phyloP scores from a whole-genome alignment of 768 basidiomycete species.

The Phallus indusiatus region DNA sequence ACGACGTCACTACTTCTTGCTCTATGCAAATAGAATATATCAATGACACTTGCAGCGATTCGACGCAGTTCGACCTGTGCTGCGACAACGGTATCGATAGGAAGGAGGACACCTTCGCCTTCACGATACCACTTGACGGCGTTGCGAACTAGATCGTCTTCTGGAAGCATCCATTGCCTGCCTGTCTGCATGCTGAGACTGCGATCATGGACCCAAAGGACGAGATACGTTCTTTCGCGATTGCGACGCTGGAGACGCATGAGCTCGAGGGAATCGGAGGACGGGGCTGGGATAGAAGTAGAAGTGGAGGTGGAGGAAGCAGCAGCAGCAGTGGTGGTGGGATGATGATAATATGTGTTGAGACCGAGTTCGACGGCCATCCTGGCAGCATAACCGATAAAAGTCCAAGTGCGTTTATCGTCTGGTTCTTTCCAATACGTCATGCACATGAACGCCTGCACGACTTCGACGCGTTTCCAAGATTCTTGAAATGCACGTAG shows the following conservation, averaged over 20 bases:
- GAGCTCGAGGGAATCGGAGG: slow-evolving; percentile 50
- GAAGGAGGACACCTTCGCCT: slow-evolving; percentile 39
- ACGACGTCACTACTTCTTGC: slow-evolving; percentile 33
- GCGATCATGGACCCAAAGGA: slow-evolving; percentile 79
- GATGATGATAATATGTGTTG: slow-evolving; percentile 50
- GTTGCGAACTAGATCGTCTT: slow-evolving; percentile 70
- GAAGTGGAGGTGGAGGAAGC: slow-evolving; percentile 17
- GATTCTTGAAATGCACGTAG: slow-evolving; percentile 67
- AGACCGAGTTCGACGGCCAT: slow-evolving; percentile 82
- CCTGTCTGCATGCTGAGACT: slow-evolving; percentile 83
- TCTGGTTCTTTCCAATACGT: slow-evolving; percentile 88
- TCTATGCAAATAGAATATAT: slow-evolving; percentile 53
- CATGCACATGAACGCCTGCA: slow-evolving; percentile 81
- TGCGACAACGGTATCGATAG: slow-evolving; percentile 74
- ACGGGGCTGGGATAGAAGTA: slow-evolving; percentile 23
- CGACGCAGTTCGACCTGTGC: slow-evolving; percentile 70
- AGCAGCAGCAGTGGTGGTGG: slow-evolving; percentile 36
- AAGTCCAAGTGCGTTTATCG: slow-evolving; percentile 82
- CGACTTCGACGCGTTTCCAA: slow-evolving; percentile 78
- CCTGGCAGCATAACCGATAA: slow-evolving; percentile 79
- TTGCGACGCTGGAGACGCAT: slow-evolving; percentile 71
- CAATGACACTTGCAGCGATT: slow-evolving; percentile 78
- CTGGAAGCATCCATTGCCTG: slow-evolving; percentile 80
- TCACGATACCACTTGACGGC: slow-evolving; percentile 63
- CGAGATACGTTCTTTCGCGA: slow-evolving; percentile 77